phyloP scores from a whole-genome alignment of 164 flowering plant genomes.

The Chimonanthus praecox region DNA sequence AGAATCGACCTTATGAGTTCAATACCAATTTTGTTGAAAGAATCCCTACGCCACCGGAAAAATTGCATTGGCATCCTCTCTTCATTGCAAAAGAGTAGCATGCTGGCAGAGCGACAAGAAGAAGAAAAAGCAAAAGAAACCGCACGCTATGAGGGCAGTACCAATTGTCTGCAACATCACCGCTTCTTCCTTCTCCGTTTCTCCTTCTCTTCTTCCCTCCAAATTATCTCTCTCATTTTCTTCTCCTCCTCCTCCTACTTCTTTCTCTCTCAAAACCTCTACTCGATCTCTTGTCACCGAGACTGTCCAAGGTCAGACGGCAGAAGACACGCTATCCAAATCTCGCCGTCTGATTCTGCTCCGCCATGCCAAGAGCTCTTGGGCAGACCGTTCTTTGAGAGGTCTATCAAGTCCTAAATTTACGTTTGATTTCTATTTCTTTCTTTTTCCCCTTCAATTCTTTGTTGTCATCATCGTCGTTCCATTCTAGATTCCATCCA shows the following conservation, averaged over 20 bases:
- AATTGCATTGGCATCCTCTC: too few relatives aligned
- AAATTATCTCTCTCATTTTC: background rate
- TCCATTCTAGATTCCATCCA: background rate
- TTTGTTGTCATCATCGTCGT: background rate
- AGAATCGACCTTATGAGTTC: too few relatives aligned
- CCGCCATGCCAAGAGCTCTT: conserved; percentile 73
- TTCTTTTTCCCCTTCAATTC: background rate
- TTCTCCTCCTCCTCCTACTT: background rate
- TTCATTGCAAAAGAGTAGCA: too few relatives aligned
- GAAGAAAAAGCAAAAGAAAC: background rate
- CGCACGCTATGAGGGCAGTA: background rate
- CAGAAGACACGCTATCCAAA: conserved; percentile 16
- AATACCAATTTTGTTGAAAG: too few relatives aligned
- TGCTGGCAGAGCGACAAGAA: too few relatives aligned
- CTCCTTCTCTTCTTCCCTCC: conserved; percentile 3
- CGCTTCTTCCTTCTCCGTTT: background rate
- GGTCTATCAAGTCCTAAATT: conserved; percentile 22
- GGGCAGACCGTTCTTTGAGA: conserved; percentile 50
- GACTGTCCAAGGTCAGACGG: conserved; percentile 16
- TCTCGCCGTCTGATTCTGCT: conserved; percentile 75
- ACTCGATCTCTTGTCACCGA: conserved; percentile 19
- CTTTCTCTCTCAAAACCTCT: background rate
- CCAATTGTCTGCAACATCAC: background rate
- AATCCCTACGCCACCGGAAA: too few relatives aligned
- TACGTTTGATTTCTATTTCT: background rate